These are phyloP conservation scores for Umbilicus rupestris DNA, from an alignment of 164 flowering plant species.

Conservation along the genomic window DNA sequence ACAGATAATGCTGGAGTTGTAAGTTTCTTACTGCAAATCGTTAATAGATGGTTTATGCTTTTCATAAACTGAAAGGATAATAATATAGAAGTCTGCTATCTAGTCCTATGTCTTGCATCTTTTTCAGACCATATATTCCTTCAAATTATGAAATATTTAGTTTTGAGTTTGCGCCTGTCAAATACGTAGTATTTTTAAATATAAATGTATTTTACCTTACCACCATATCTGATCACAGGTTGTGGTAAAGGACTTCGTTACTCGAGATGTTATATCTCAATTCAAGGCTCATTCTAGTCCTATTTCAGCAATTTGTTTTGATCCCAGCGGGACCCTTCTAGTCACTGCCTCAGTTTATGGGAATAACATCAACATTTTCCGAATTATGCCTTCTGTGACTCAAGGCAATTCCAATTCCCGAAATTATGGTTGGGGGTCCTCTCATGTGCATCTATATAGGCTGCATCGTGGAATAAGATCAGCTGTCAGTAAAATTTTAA, in stretches of 20 bases:
- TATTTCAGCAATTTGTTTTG: slow-evolving; percentile 81
- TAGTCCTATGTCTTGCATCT: background rate
- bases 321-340: slow-evolving; percentile 84
- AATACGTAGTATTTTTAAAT: too few species aligned
- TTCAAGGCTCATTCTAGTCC: slow-evolving; percentile 91
- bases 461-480: slow-evolving; percentile 85
- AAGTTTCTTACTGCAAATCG: slow-evolving; percentile 17
- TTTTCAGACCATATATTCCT: background rate
- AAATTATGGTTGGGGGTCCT: slow-evolving; percentile 51
- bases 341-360: slow-evolving; percentile 90
- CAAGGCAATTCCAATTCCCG: slow-evolving; percentile 35
- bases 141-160: background rate
- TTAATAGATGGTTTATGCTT: background rate
- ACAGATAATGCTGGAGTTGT: slow-evolving; percentile 76
- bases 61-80: background rate
- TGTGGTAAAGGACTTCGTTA: slow-evolving; percentile 63
- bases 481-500: slow-evolving; percentile 44
- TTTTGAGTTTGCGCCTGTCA: background rate
- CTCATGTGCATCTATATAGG: slow-evolving; percentile 89
- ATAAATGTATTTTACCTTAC: too few species aligned
- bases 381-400: slow-evolving; percentile 55
- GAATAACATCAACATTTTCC: slow-evolving; percentile 76
- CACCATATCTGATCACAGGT: slow-evolving; percentile 52
- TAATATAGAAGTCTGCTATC: background rate
- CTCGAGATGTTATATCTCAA: slow-evolving; percentile 61